Conservation (phyloP, 2,329 filamentous ascomycete species). For the Epichloe sylvatica region DNA sequence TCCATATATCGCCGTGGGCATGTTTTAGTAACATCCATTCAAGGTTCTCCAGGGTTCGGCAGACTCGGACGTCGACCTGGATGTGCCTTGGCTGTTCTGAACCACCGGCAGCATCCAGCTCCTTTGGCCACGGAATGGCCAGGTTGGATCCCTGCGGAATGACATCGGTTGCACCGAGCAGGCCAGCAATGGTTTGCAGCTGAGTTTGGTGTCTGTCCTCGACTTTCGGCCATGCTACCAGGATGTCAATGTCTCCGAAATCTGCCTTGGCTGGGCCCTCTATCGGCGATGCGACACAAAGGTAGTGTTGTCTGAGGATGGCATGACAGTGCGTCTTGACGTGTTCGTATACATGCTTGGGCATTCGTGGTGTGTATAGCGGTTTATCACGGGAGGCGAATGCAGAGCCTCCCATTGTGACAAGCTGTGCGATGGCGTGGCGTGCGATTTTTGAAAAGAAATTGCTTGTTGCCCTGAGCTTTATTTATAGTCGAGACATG, state of each 20-base stretch:
- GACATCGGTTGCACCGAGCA: slow-evolving; percentile 31
- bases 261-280: slow-evolving; percentile 55
- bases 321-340: slow-evolving; percentile 32
- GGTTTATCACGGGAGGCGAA: slow-evolving; percentile 35
- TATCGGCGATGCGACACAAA: slow-evolving; percentile 43
- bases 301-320: slow-evolving; percentile 37
- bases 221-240: slow-evolving; percentile 32
- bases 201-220: slow-evolving; percentile 6
- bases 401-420: slow-evolving; percentile 52
- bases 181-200: slow-evolving; percentile 18
- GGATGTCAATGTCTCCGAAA: slow-evolving; percentile 61
- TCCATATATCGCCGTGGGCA: slow-evolving; percentile 59
- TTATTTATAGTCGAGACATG: too few species aligned
- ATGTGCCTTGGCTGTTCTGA: slow-evolving; percentile 26
- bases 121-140: slow-evolving; percentile 41
- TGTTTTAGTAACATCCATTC: slow-evolving; percentile 55
- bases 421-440: background rate
- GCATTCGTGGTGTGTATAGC: slow-evolving; percentile 54
- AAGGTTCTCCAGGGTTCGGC: slow-evolving; percentile 25
- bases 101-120: background rate
- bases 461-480: too few species aligned
- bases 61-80: slow-evolving; percentile 56
- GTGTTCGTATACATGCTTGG: slow-evolving; percentile 37
- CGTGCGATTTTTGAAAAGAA: too few species aligned
- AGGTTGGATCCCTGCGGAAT: slow-evolving; percentile 26